phyloP scores from a whole-genome alignment of 495 filamentous ascomycete species.

The Aspergillus diversus region DNA sequence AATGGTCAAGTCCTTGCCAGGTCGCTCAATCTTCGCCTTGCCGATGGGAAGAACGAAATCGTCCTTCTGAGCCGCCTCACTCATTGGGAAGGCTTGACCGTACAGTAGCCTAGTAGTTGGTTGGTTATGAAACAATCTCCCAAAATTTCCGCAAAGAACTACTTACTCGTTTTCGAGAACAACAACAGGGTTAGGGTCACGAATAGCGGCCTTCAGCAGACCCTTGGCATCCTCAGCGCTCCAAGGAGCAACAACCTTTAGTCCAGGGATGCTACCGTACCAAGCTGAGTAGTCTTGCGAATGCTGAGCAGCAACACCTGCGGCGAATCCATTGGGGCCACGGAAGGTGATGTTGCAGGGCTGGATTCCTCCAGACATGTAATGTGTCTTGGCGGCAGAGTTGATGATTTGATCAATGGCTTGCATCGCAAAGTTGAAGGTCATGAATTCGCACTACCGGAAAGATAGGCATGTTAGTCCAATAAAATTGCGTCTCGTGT shows the following conservation, averaged over 20 bases:
- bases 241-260: constrained; percentile 96
- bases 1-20: constrained; percentile 93
- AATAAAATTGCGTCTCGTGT: neutral
- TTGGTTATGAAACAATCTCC: constrained; percentile 25
- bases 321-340: constrained; percentile 95
- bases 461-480: constrained; percentile 12
- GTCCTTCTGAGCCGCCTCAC: constrained; percentile 87
- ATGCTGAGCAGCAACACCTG: constrained; percentile 96
- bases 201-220: constrained; percentile 94
- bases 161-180: constrained; percentile 93
- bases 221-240: constrained; percentile 98
- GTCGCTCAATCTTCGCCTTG: constrained; percentile 98
- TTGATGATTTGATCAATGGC: constrained; percentile 99
- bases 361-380: constrained; percentile 99
- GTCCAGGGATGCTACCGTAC: constrained; percentile 96
- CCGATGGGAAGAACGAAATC: constrained; percentile 96
- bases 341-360: constrained; percentile 99
- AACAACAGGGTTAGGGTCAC: constrained; percentile 95
- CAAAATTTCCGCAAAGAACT: neutral
- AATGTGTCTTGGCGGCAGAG: constrained; percentile 97
- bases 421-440: constrained; percentile 99
- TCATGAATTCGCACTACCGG: constrained; percentile 98
- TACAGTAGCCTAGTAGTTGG: constrained; percentile 72
- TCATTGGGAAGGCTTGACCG: constrained; percentile 93
- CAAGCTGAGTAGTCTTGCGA: constrained; percentile 97